phyloP scores from a whole-genome alignment of 371 early-diverging fungal species.

The Dentiscutata heterogama region DNA sequence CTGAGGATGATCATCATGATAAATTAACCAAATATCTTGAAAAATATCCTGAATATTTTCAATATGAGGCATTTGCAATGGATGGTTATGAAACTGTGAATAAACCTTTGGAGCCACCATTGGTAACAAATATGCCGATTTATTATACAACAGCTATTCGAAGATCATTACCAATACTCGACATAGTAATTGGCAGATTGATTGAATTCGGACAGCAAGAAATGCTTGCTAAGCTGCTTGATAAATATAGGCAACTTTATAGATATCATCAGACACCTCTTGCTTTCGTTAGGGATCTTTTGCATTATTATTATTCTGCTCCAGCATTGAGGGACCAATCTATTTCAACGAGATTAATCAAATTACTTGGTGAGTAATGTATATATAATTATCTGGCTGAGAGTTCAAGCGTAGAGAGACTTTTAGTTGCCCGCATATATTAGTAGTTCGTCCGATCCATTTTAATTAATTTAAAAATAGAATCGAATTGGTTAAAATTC shows the following conservation, averaged over 20 bases:
- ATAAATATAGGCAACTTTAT: constrained; percentile 75
- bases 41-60: constrained; percentile 78
- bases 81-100: constrained; percentile 52
- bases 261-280: constrained; percentile 76
- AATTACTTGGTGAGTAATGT: constrained; percentile 63
- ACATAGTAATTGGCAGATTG: constrained; percentile 71
- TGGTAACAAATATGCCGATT: constrained; percentile 71
- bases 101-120: constrained; percentile 60
- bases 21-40: constrained; percentile 72
- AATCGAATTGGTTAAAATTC: too few species aligned
- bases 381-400: too few species aligned
- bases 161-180: constrained; percentile 75
- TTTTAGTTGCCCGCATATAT: too few species aligned
- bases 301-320: constrained; percentile 76
- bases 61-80: constrained; percentile 76
- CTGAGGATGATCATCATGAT: constrained; percentile 73
- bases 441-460: too few species aligned
- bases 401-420: too few species aligned
- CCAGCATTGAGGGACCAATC: constrained; percentile 66
- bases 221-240: constrained; percentile 69
- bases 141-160: constrained; percentile 77
- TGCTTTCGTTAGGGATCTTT: constrained; percentile 71
- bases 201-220: constrained; percentile 74
- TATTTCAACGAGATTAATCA: constrained; percentile 68
- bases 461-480: too few species aligned